phyloP scores from a whole-genome alignment of 169 alveolate genomes.

The Eimeria acervulina region DNA sequence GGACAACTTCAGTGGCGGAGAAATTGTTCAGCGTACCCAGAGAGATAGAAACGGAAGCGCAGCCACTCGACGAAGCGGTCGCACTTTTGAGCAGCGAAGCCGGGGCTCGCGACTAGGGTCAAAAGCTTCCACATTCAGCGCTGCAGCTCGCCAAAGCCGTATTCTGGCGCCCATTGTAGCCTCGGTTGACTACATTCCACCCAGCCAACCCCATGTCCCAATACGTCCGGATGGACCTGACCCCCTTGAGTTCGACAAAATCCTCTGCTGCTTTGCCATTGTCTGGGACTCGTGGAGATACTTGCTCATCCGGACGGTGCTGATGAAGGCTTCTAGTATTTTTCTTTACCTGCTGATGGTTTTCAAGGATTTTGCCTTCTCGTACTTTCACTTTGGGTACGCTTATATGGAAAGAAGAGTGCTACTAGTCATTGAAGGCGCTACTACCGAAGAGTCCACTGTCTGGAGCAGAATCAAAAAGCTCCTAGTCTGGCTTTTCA shows the following conservation, averaged over 20 bases:
- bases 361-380: conserved; percentile 76
- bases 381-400: conserved; percentile 76
- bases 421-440: conserved; percentile 12
- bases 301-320: conserved; percentile 74
- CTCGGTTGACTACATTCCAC: conserved; percentile 41
- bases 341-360: conserved; percentile 75
- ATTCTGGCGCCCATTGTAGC: conserved; percentile 60
- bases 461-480: neutral
- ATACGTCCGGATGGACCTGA: conserved; percentile 77
- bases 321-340: conserved; percentile 79
- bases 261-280: conserved; percentile 67
- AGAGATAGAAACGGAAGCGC: conserved; percentile 28
- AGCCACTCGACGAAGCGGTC: neutral
- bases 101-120: conserved; percentile 54
- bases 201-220: conserved; percentile 60
- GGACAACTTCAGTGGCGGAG: neutral
- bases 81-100: conserved; percentile 22
- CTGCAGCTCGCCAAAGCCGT: conserved; percentile 54
- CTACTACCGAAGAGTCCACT: conserved; percentile 52
- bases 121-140: conserved; percentile 12
- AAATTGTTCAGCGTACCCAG: conserved; percentile 18
- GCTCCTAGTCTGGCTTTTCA: conserved; percentile 23
- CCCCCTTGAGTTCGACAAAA: conserved; percentile 79
- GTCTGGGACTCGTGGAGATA: conserved; percentile 82
- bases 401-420: conserved; percentile 55